Evolutionary conservation across 305 asterid genomes (phyloP).

Genomic region (Petunia hybrid): DNA sequence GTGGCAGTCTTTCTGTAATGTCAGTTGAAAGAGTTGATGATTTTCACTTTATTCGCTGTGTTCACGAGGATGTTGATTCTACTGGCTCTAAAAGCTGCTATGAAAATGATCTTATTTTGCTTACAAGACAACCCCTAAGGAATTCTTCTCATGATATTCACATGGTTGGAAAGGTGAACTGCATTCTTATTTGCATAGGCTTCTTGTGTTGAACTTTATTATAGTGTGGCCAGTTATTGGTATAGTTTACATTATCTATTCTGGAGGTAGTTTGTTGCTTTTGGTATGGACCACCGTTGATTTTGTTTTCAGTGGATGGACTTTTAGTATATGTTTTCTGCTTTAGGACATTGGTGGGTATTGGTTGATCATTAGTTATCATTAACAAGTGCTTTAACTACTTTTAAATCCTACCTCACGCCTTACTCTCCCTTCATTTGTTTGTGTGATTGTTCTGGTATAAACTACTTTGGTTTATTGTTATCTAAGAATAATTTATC

Average conservation of each 20-base stretch:
- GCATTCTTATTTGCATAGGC: conserved; percentile 30
- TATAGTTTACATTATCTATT: conserved; percentile 24
- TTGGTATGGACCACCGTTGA: background rate
- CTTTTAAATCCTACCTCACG: conserved; percentile 10
- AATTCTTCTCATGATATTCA: conserved; percentile 69
- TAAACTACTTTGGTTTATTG: conserved; percentile 13
- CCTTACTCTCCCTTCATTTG: background rate
- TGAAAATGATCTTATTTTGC: conserved; percentile 90
- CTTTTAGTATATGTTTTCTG: conserved; percentile 21
- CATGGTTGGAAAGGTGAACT: conserved; percentile 84
- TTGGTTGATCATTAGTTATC: conserved; percentile 17
- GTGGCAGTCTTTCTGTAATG: conserved; percentile 83
- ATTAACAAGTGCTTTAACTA: background rate
- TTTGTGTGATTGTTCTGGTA: background rate
- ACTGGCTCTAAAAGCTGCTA: conserved; percentile 64
- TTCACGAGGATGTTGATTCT: conserved; percentile 67
- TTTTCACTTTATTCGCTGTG: conserved; percentile 91
- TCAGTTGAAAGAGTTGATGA: conserved; percentile 95
- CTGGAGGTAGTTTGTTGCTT: conserved; percentile 12
- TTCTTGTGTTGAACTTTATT: conserved; percentile 42
- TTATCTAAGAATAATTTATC: conserved; percentile 25
- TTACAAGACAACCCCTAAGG: conserved; percentile 76
- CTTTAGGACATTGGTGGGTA: background rate
- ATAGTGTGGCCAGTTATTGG: conserved; percentile 21
- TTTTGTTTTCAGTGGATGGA: background rate